Evolutionary conservation across 1,284 basidiomycete genomes (phyloP).

Genomic region (Apiotrichum veenhuisii): DNA sequence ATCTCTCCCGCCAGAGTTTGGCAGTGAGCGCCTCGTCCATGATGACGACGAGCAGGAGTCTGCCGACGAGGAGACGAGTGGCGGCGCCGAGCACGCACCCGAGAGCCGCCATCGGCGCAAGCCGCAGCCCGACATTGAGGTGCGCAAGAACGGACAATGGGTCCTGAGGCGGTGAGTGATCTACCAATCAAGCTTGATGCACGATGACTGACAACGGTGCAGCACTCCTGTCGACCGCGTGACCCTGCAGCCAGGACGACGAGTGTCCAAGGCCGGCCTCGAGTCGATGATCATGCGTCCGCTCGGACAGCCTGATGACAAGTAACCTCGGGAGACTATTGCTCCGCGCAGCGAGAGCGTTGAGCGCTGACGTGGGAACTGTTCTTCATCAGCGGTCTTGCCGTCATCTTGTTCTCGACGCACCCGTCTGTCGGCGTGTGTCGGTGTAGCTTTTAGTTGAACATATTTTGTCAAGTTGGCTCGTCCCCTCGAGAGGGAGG

Average conservation of each 20-base stretch:
- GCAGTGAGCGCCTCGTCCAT: slow-evolving; percentile 6
- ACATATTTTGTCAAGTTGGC: not conserved
- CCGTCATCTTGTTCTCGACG: not conserved
- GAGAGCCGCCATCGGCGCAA: slow-evolving; percentile 60
- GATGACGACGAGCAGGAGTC: not conserved
- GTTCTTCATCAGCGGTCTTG: too few species aligned
- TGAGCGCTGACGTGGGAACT: too few species aligned
- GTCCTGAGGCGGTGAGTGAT: slow-evolving; percentile 60
- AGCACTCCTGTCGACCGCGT: slow-evolving; percentile 75
- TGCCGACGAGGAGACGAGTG: slow-evolving; percentile 4
- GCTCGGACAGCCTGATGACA: not conserved
- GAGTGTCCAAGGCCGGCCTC: slow-evolving; percentile 83
- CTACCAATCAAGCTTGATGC: not conserved
- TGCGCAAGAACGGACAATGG: slow-evolving; percentile 79
- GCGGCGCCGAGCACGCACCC: slow-evolving; percentile 3
- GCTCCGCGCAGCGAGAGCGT: too few species aligned
- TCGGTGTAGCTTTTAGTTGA: not conserved
- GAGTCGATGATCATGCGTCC: slow-evolving; percentile 55
- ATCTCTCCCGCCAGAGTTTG: slow-evolving; percentile 61
- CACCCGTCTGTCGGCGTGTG: slow-evolving; percentile 9
- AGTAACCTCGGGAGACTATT: not conserved
- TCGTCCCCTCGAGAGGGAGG: too few species aligned
- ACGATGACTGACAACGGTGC: slow-evolving; percentile 1
- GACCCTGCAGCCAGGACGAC: slow-evolving; percentile 75
- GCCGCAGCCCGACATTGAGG: slow-evolving; percentile 53